Base-by-base conservation (phyloP, 208 protist genomes). In the Trypanosoma rangeli region DNA sequence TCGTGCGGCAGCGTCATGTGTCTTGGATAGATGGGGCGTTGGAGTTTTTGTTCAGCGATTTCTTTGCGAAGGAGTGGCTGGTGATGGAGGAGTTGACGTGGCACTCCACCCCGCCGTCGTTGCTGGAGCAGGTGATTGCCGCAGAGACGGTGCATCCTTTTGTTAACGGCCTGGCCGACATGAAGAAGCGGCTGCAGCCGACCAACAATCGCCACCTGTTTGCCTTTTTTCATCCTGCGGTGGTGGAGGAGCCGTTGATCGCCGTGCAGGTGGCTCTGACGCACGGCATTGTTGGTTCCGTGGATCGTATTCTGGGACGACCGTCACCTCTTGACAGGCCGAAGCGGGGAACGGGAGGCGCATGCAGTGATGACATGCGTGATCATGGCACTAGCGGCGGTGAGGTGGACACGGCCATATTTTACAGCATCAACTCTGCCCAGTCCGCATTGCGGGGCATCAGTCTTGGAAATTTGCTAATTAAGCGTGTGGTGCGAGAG, bases 81-180 rank as follows among this genome's bases (percentile, higher is more conserved):
- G 79, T 92, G 57, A 89, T 94, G 82, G 86, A 94, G 66, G 91
- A 96, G 76, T 75, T 96, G 35, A 86, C 79, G n/a, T 96, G 90
- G 90, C 64, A 73, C 71, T 60, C 78, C 33, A 94, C 86, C 9
- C 81, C 87, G 54, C 84, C 88, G 29, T 65, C 66, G 33, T 33
- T 96, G 58, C 70, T 96, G 12, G 91, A 96, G 66, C 73, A 92
- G 59, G 86, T 96, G 46, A 90, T 93, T 64, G 59, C 53, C 0
- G 78, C 80, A 4, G 91, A 96, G 75, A 18, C 61, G 37, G 91
- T 96, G 0, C 91, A 96, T 48, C 86, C 85, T 0, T 94, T 96
- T 70, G 13, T 65, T 29, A 54, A 64, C 20, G 86, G 84, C 22
- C 65, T 96, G 5, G 70, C 54, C 2, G 85, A 90, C 68, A 82